Evolutionary conservation across 163 green algal genomes (phyloP).

Genomic region (Volvox carteri): DNA sequence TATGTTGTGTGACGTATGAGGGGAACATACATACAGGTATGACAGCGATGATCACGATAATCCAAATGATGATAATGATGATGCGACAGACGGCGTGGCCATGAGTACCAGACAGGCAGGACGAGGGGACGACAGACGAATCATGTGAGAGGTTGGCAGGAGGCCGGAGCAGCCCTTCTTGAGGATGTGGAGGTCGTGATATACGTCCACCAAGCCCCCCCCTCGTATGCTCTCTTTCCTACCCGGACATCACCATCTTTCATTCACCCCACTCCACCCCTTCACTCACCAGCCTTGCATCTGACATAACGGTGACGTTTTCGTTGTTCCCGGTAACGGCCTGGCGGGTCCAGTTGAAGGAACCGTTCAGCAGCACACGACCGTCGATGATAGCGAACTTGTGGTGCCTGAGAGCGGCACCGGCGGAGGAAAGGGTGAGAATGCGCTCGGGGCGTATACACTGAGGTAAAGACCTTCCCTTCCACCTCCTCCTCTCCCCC

Average conservation of each 20-base stretch:
- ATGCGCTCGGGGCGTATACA: background rate
- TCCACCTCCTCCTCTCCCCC: too few species aligned
- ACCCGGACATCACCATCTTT: background rate
- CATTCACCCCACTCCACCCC: background rate
- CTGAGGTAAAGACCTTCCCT: too few species aligned
- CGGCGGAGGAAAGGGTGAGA: slow-evolving; percentile 28
- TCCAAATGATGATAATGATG: too few species aligned
- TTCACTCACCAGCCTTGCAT: slow-evolving; percentile 45
- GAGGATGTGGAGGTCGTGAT: too few species aligned
- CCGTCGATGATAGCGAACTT: slow-evolving; percentile 76
- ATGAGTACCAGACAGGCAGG: background rate
- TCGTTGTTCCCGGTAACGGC: slow-evolving; percentile 76
- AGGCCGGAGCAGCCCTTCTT: background rate
- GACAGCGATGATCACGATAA: too few species aligned
- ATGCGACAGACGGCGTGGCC: too few species aligned
- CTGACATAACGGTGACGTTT: slow-evolving; percentile 68
- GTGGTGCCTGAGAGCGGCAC: slow-evolving; percentile 54
- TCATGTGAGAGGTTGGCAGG: background rate
- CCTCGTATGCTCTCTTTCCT: background rate
- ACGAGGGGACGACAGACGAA: background rate
- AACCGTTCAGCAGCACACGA: slow-evolving; percentile 68
- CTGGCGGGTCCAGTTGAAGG: slow-evolving; percentile 80
- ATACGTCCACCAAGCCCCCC: too few species aligned
- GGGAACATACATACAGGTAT: background rate
- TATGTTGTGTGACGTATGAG: background rate